phyloP scores from a whole-genome alignment of 306 rosid genomes.

The Gastrolobium bilobum region DNA sequence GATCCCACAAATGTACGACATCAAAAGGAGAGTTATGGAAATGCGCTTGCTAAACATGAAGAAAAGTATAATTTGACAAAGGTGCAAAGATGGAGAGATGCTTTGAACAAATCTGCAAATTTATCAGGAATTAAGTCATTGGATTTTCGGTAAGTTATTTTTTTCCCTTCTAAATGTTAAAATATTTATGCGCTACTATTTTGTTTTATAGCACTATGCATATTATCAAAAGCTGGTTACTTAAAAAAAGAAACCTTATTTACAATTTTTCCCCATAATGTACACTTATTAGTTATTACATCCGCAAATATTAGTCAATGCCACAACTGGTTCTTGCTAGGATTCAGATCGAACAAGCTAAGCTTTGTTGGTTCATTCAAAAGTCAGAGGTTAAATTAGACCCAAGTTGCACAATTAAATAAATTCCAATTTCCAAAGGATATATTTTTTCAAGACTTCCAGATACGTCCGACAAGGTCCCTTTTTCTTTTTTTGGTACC shows the following conservation, averaged over 20 bases:
- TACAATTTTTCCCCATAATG: no score
- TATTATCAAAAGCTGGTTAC: background rate
- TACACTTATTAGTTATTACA: no score
- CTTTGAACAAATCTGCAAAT: background rate
- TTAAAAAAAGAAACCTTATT: background rate
- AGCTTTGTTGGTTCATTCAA: background rate
- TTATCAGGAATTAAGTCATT: slow-evolving; percentile 9
- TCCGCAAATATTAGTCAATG: no score
- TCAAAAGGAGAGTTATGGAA: background rate
- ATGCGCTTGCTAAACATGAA: background rate
- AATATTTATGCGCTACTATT: no score
- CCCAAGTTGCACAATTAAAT: background rate
- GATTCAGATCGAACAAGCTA: no score
- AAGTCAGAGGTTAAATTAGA: background rate
- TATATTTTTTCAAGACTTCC: no score
- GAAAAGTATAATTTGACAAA: background rate
- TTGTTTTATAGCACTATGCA: background rate
- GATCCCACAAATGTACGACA: background rate
- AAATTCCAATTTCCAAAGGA: background rate
- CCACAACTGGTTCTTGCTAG: no score
- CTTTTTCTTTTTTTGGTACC: no score
- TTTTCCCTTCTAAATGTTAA: background rate
- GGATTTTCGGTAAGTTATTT: background rate
- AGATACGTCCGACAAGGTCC: no score
- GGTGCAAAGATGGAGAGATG: background rate